Percentiles rank a stretch among this genome's conserved stretches.
Conservation (phyloP, 169 alveolate species). For the Plasmodium yoelii region DNA sequence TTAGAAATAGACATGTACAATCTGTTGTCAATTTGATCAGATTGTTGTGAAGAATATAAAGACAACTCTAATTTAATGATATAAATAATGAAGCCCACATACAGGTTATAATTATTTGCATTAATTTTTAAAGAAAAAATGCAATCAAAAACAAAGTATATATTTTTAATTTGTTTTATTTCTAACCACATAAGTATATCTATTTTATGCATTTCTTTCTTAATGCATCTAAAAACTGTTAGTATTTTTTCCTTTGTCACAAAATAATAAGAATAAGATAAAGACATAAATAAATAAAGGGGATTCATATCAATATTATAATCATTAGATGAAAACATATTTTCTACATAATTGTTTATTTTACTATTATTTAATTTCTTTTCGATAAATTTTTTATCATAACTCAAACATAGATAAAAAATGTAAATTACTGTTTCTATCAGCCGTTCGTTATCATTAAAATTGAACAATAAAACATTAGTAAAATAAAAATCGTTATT, state of each 20-base stretch:
- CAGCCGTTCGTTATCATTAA: conserved; percentile 64
- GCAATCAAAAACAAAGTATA: conserved; percentile 58
- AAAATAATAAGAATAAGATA: conserved; percentile 70
- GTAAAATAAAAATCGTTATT: conserved; percentile 64
- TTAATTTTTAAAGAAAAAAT: conserved; percentile 48
- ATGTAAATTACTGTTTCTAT: conserved; percentile 73
- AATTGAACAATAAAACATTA: conserved; percentile 52
- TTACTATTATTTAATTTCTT: conserved; percentile 34
- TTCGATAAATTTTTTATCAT: conserved; percentile 61
- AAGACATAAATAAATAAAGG: conserved; percentile 59
- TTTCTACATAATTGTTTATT: conserved; percentile 51
- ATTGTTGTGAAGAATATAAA: conserved; percentile 35
- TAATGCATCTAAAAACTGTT: conserved; percentile 30
- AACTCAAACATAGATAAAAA: conserved; percentile 38
- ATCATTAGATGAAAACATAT: conserved; percentile 44
- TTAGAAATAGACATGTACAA: conserved; percentile 56
- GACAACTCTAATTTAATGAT: conserved; percentile 58
- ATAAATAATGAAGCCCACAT: conserved; percentile 41
- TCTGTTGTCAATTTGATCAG: conserved; percentile 23
- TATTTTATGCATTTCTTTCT: conserved; percentile 62
- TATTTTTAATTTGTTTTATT: conserved; percentile 65
- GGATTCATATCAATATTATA: conserved; percentile 38
- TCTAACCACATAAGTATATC: conserved; percentile 35
- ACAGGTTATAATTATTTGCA: conserved; percentile 9
- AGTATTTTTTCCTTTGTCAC: conserved; percentile 46